phyloP scores from a whole-genome alignment of 2,329 filamentous ascomycete species.

The Nigrograna mackinnonii region DNA sequence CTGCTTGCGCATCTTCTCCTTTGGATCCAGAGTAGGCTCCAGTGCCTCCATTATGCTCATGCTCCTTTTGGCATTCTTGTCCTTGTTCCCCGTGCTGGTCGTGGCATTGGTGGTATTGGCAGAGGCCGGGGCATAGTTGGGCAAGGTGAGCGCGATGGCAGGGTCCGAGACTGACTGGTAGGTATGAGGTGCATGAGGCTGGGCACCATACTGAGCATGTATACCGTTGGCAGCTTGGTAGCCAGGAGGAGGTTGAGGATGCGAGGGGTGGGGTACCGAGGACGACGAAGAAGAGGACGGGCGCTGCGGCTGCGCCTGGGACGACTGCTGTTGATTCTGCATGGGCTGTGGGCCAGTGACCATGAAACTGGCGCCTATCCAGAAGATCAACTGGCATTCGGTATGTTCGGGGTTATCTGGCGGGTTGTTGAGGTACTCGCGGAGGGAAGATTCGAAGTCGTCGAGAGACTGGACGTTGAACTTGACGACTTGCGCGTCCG shows the following conservation, averaged over 20 bases:
- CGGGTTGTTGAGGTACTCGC: constrained; percentile 35
- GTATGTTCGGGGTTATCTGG: constrained; percentile 41
- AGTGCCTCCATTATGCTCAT: constrained; percentile 41
- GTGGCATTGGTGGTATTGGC: constrained; percentile 7
- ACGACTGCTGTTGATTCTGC: constrained; percentile 8
- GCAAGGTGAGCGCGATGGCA: constrained; percentile 25
- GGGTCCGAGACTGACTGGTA: constrained; percentile 30
- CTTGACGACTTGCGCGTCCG: constrained; percentile 33
- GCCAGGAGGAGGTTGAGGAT: constrained; percentile 24
- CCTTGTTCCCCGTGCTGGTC: constrained; percentile 16
- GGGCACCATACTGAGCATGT: constrained; percentile 19
- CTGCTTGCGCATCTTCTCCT: constrained; percentile 48
- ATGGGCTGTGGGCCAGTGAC: constrained; percentile 17
- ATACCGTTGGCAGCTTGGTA: constrained; percentile 30
- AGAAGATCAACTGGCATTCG: constrained; percentile 42
- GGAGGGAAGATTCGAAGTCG: constrained; percentile 40
- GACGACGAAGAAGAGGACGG: neutral
- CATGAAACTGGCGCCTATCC: constrained; percentile 39
- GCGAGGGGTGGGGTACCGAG: constrained; percentile 4
- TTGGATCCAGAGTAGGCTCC: constrained; percentile 37
- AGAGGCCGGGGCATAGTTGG: constrained; percentile 9
- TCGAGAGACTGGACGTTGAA: constrained; percentile 35
- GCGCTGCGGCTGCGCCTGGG: constrained; percentile 1
- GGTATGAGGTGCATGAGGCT: constrained; percentile 12
- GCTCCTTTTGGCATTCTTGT: constrained; percentile 25